phyloP scores from a whole-genome alignment of 768 basidiomycete species.

The Leccinum broughii region DNA sequence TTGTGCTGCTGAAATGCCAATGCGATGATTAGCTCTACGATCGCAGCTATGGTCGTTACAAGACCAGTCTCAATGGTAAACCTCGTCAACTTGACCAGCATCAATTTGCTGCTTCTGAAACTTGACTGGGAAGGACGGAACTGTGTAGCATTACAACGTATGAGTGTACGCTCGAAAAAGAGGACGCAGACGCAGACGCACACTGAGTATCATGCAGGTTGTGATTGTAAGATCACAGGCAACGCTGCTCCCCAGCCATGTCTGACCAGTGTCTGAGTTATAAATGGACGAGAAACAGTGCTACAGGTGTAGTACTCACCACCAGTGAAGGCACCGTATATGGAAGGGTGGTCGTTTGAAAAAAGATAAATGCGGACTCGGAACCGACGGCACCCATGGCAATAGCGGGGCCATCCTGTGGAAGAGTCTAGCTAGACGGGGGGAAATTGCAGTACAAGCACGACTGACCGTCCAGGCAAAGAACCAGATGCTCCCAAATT shows the following conservation, averaged over 20 bases:
- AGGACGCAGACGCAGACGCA: not conserved
- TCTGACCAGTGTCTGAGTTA: not conserved
- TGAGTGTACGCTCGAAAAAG: not conserved
- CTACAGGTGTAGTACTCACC: not conserved
- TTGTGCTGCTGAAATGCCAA: not conserved
- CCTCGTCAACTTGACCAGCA: constrained; percentile 16
- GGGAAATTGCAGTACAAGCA: too few species aligned
- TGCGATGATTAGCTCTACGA: constrained; percentile 20
- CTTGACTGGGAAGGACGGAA: constrained; percentile 12
- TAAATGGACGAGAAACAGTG: not conserved
- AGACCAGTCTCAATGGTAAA: constrained; percentile 27
- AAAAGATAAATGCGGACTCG: too few species aligned
- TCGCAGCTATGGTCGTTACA: constrained; percentile 19
- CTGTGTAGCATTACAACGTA: constrained; percentile 1
- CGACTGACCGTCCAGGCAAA: too few species aligned
- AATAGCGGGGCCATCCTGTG: too few species aligned
- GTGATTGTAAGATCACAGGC: not conserved
- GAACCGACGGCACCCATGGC: too few species aligned
- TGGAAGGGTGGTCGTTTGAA: too few species aligned
- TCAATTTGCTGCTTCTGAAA: constrained; percentile 3
- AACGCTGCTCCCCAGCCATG: not conserved
- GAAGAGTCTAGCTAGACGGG: too few species aligned
- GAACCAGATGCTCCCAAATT: too few species aligned
- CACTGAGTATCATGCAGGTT: not conserved
- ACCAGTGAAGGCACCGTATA: not conserved